Conservation (phyloP, 345 rosid genomes). For the Gynandropsis gynandra region DNA sequence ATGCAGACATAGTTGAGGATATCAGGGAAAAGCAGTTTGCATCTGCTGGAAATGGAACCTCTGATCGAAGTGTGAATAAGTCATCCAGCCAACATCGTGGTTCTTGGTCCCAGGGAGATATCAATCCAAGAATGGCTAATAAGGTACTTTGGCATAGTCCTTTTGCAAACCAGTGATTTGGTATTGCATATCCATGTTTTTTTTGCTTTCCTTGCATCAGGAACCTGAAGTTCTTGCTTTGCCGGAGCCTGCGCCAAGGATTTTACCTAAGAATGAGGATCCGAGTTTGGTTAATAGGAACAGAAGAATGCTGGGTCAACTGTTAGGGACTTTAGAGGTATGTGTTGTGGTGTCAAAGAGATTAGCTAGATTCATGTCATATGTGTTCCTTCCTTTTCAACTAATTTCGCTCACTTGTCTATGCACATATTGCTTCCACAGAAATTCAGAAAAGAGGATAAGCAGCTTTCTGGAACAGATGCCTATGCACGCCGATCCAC, state of each 20-base stretch:
- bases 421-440: slow-evolving; percentile 26
- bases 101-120: slow-evolving; percentile 54
- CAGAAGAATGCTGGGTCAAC: slow-evolving; percentile 94
- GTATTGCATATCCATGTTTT: not conserved
- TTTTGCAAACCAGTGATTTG: slow-evolving; percentile 3
- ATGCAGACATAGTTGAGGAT: slow-evolving; percentile 29
- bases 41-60: slow-evolving; percentile 26
- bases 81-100: slow-evolving; percentile 32
- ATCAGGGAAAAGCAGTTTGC: slow-evolving; percentile 21
- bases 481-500: slow-evolving; percentile 75
- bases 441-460: slow-evolving; percentile 95
- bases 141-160: slow-evolving; percentile 31
- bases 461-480: slow-evolving; percentile 75
- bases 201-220: slow-evolving; percentile 29
- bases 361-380: slow-evolving; percentile 10
- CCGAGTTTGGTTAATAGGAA: slow-evolving; percentile 85
- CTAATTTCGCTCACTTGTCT: slow-evolving; percentile 5
- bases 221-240: slow-evolving; percentile 36
- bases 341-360: slow-evolving; percentile 11
- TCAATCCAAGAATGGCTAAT: slow-evolving; percentile 38
- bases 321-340: slow-evolving; percentile 97
- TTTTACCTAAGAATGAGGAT: slow-evolving; percentile 85
- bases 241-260: slow-evolving; percentile 72
- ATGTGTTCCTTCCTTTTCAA: slow-evolving; percentile 2
- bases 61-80: slow-evolving; percentile 34